Evolutionary conservation across 345 rosid genomes (phyloP).

Genomic region (Cochlearia excelsa): DNA sequence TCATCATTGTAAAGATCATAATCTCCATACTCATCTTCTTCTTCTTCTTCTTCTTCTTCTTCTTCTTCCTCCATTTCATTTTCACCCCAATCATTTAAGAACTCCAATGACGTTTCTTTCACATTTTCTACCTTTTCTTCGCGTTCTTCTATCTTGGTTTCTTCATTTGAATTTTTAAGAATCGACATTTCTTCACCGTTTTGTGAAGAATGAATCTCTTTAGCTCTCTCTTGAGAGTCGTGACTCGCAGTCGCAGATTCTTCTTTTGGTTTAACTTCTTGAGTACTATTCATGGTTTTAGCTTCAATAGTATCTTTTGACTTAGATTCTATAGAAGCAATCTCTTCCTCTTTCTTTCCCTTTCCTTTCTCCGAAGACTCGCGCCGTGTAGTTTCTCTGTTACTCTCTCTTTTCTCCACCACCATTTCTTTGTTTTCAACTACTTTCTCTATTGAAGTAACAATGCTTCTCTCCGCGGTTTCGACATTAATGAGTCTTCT

Average conservation of each 20-base stretch:
- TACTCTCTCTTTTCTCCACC: conserved; percentile 14
- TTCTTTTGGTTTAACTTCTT: conserved; percentile 2
- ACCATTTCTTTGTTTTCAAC: not conserved
- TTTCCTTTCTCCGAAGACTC: conserved; percentile 15
- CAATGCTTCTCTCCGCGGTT: conserved; percentile 28
- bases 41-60: conserved; percentile 38
- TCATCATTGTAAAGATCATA: conserved; percentile 38
- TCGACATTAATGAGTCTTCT: conserved; percentile 28
- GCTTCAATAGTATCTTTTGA: conserved; percentile 2
- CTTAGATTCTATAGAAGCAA: conserved; percentile 14
- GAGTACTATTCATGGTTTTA: conserved; percentile 15
- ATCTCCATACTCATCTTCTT: conserved; percentile 26
- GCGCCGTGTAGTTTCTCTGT: not conserved
- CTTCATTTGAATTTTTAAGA: not conserved
- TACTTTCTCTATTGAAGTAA: conserved; percentile 25
- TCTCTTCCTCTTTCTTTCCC: conserved; percentile 6
- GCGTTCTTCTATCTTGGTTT: not conserved
- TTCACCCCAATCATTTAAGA: conserved; percentile 43
- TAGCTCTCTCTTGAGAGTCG: conserved; percentile 4
- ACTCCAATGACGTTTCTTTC: conserved; percentile 17
- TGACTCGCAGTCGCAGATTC: conserved; percentile 12
- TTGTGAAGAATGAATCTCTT: not conserved
- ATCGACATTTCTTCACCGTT: not conserved
- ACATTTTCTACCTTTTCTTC: conserved; percentile 3
- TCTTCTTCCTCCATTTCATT: conserved; percentile 38